Percentiles rank a stretch among this genome's conserved stretches.
These are phyloP conservation scores for Knoxia roxburghii DNA, from an alignment of 257 asterid genomes.

Conservation along the genomic window DNA sequence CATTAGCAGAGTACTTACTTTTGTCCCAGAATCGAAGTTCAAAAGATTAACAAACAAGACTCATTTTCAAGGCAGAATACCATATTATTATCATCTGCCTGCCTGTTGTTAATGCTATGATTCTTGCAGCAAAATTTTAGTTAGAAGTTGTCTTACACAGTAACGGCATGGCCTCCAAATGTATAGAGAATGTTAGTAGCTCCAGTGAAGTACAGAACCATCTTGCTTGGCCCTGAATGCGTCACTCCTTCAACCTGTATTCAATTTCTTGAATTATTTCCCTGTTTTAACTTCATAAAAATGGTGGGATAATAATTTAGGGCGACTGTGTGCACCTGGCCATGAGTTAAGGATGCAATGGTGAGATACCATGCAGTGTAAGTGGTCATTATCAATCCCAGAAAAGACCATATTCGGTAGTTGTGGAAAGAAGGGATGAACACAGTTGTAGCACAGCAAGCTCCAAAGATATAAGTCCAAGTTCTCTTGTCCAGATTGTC, in stretches of 20 bases:
- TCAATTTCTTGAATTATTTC: too few species aligned
- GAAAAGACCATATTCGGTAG: slow-evolving; percentile 91
- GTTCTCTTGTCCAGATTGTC: slow-evolving; percentile 96
- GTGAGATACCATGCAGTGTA: slow-evolving; percentile 96
- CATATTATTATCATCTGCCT: too few species aligned
- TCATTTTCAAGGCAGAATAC: too few species aligned
- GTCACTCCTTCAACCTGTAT: slow-evolving; percentile 64
- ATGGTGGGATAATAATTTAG: too few species aligned
- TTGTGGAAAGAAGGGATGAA: slow-evolving; percentile 91
- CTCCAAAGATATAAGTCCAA: slow-evolving; percentile 93
- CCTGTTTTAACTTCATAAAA: too few species aligned
- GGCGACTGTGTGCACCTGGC: slow-evolving; percentile 46
- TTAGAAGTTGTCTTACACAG: slow-evolving; percentile 66
- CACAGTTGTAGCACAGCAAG: slow-evolving; percentile 91
- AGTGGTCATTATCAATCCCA: slow-evolving; percentile 88
- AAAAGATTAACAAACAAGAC: too few species aligned
- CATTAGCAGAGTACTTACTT: too few species aligned
- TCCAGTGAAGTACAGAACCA: slow-evolving; percentile 88
- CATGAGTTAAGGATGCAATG: slow-evolving; percentile 77
- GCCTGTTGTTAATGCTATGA: too few species aligned
- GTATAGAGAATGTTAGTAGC: slow-evolving; percentile 94
- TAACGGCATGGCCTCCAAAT: slow-evolving; percentile 96
- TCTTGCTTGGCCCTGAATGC: slow-evolving; percentile 71
- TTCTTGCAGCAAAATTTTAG: too few species aligned
- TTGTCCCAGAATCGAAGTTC: too few species aligned